Base-by-base conservation (phyloP, 768 basidiomycete genomes). In the Paxillus rubicundulus region DNA sequence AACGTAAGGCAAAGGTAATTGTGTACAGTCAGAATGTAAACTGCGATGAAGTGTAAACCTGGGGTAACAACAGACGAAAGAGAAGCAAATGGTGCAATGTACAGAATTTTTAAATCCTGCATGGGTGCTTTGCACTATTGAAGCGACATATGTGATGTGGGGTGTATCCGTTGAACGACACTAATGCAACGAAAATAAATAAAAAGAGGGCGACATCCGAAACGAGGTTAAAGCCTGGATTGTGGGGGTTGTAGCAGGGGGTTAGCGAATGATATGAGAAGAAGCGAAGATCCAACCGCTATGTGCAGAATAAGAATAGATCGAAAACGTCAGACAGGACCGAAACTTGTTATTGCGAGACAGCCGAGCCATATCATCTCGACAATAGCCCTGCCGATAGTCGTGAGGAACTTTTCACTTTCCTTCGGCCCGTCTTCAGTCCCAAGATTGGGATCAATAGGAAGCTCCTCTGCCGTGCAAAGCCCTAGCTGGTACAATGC, bases 401-500 rank as follows among this genome's bases (percentile, higher is more conserved):
- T 68, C 9, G 75, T 82, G 44, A 79, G 61, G 13, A 56, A 50
- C 32, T 76, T 65, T 34, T 78, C 72, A 9, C 70, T 66, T 45
- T 81, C 78, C 45, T 69, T 69, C 40, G 70, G 72, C 9, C 73
- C 72, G 48, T 72, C 76, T 43, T 78, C 78, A 9, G 72, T 67
- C 32, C 72, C 71, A 16, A 48, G 43, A 1, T 53, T 47, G 3
- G 30, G 10, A 4, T 59, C 55, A 8, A 28, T 17, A 12, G 60
- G 28, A 1, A 50, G 13, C 6, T 65, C 62, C 64, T 70, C 70
- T 21, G 41, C 45, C 17, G 57, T 61, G 59, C 85, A 85, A 55
- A 94, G 71, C 0, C 89, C 90, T 50, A 95, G 76, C 65, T 84
- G 81, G 57, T 82, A 77, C 49, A 94, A 75, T 0, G 89, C 92